These are phyloP conservation scores for Tetraselmis striata DNA, from an alignment of 139 green algal genomes.

Conservation along the genomic window DNA sequence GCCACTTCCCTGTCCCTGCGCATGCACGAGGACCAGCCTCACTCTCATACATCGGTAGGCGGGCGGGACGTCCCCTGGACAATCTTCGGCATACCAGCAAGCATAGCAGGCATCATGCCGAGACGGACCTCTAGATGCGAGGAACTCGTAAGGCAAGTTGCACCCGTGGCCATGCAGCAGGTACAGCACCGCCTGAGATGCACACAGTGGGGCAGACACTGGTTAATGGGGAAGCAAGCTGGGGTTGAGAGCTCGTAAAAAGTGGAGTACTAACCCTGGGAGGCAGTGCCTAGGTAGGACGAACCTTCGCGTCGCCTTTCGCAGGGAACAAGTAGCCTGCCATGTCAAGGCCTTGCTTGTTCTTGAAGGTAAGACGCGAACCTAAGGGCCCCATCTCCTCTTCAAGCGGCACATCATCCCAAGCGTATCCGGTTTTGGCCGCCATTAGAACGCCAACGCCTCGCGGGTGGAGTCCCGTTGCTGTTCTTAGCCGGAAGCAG, in stretches of 20 bases:
- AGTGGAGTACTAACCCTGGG: too few relatives aligned
- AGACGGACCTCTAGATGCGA: background rate
- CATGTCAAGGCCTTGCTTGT: background rate
- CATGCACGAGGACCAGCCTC: too few relatives aligned
- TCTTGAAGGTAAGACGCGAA: background rate
- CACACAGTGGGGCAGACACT: too few relatives aligned
- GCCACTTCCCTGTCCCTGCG: conserved; percentile 17
- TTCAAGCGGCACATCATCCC: background rate
- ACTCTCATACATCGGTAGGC: too few relatives aligned
- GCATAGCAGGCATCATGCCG: too few relatives aligned
- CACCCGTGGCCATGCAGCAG: background rate
- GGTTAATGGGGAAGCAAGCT: too few relatives aligned
- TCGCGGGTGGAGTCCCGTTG: too few relatives aligned
- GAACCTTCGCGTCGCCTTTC: background rate
- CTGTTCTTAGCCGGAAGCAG: too few relatives aligned
- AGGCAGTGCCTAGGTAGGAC: background rate
- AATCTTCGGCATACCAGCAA: too few relatives aligned
- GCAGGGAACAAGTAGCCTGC: background rate
- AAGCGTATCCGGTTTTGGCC: too few relatives aligned
- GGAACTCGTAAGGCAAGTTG: background rate
- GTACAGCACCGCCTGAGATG: background rate
- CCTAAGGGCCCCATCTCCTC: background rate
- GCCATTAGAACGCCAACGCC: too few relatives aligned
- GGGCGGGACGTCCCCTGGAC: too few relatives aligned
- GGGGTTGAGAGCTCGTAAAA: background rate